Conservation (phyloP, 1,284 basidiomycete genomes). For the Volvariella volvacea region DNA sequence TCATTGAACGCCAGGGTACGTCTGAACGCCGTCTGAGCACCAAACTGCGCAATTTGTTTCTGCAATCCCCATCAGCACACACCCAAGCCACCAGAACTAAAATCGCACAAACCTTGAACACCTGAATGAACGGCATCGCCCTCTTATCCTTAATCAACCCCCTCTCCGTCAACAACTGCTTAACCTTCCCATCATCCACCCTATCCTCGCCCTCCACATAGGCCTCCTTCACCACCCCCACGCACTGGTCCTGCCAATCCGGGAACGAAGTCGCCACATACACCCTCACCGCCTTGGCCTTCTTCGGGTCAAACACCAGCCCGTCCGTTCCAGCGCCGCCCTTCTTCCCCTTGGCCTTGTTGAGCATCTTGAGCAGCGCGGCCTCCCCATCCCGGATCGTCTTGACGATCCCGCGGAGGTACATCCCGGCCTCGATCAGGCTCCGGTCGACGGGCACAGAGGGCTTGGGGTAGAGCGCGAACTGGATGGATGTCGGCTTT, state of each 20-base stretch:
- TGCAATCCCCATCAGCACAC: constrained; percentile 20
- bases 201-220: constrained; percentile 55
- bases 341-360: constrained; percentile 55
- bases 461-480: constrained; percentile 74
- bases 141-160: constrained; percentile 95
- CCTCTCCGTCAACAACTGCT: constrained; percentile 61
- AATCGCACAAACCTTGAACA: constrained; percentile 68
- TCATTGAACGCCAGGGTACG: constrained; percentile 89
- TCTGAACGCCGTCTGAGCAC: constrained; percentile 78
- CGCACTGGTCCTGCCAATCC: constrained; percentile 86
- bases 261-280: constrained; percentile 92
- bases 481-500: constrained; percentile 73
- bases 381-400: constrained; percentile 89
- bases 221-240: constrained; percentile 69
- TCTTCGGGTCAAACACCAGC: constrained; percentile 69
- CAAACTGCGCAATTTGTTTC: constrained; percentile 82
- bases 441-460: constrained; percentile 49
- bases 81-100: constrained; percentile 1
- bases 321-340: constrained; percentile 21
- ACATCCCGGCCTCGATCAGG: constrained; percentile 68
- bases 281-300: constrained; percentile 80
- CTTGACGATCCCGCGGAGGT: constrained; percentile 85
- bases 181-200: constrained; percentile 83
- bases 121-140: constrained; percentile 91
- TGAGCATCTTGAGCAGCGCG: constrained; percentile 68